These are phyloP conservation scores for Talaromyces sp. DNA, from an alignment of 2,329 filamentous ascomycete species.

Conservation along the genomic window DNA sequence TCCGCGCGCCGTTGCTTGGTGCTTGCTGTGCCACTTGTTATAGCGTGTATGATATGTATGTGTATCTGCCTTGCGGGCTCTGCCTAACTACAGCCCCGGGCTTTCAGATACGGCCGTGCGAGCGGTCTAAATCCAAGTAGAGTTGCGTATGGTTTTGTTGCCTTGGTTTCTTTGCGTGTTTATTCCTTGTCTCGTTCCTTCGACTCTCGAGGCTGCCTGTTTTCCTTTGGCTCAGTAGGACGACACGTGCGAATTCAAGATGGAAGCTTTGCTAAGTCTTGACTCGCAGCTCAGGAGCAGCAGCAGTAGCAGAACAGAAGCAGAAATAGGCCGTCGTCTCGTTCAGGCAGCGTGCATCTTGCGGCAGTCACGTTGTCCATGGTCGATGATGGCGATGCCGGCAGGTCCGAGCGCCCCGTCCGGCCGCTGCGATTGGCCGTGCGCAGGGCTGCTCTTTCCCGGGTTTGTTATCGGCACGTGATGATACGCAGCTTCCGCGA, in stretches of 20 bases:
- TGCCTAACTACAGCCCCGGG: neutral
- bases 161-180: neutral
- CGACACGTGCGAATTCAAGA: neutral
- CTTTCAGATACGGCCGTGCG: neutral
- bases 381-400: neutral
- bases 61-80: neutral
- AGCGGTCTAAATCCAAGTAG: neutral
- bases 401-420: neutral
- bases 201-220: neutral
- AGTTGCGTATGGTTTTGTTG: neutral
- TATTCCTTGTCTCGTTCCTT: neutral
- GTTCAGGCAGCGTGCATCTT: neutral
- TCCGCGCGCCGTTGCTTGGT: neutral
- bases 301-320: neutral
- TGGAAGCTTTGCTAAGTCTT: neutral
- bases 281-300: neutral
- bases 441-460: neutral
- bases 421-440: neutral
- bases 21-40: neutral
- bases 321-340: neutral
- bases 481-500: slow-evolving; percentile 24
- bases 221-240: neutral
- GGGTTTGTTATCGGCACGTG: slow-evolving; percentile 35
- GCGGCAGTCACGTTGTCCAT: neutral
- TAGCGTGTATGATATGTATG: neutral